Evolutionary conservation across 176 grass and related monocot species (phyloP).

Genomic region (Chrysopogon serrulatus): DNA sequence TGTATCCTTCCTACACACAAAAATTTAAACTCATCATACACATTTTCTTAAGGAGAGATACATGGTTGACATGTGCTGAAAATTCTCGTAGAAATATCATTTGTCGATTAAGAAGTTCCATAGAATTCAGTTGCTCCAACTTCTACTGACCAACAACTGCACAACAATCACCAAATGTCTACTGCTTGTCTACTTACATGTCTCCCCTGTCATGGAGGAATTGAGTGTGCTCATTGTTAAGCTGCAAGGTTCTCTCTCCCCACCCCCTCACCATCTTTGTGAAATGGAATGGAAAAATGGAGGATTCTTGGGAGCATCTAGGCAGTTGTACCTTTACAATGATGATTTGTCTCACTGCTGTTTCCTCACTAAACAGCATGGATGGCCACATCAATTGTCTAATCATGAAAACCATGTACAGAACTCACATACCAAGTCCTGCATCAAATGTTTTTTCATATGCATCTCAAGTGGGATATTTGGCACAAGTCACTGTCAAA

Average conservation of each 20-base stretch:
- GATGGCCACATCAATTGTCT: neutral
- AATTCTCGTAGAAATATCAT: neutral
- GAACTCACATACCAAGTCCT: neutral
- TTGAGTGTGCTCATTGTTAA: neutral
- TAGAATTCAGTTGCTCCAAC: neutral
- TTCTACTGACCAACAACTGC: neutral
- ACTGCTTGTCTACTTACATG: neutral
- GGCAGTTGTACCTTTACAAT: neutral
- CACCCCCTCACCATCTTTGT: no score
- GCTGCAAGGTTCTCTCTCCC: neutral
- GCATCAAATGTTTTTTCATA: neutral
- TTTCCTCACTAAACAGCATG: slow-evolving; percentile 34
- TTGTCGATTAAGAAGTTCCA: neutral
- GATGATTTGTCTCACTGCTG: neutral
- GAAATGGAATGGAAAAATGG: neutral
- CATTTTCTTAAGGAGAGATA: neutral
- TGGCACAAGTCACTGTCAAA: slow-evolving; percentile 2
- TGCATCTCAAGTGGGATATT: neutral
- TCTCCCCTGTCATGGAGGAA: no score
- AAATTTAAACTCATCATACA: neutral
- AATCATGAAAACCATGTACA: neutral
- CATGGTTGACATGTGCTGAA: neutral
- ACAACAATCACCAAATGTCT: neutral
- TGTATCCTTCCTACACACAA: neutral
- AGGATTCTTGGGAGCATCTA: neutral